Conservation (phyloP, 495 filamentous ascomycete species). For the Hypoxylon rickii region DNA sequence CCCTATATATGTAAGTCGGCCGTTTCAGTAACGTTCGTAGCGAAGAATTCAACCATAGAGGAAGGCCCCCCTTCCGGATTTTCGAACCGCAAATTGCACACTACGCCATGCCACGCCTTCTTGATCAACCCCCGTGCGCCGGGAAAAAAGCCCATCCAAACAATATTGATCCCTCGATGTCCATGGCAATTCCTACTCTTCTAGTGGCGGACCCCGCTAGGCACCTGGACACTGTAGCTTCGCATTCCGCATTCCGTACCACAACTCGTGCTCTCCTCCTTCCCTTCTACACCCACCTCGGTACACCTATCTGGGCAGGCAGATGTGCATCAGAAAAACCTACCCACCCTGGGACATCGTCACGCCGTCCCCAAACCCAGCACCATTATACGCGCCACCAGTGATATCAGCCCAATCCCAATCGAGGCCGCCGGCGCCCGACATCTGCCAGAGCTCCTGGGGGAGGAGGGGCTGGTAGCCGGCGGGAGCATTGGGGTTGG, state of each 20-base stretch:
- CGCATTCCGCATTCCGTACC: too few species aligned
- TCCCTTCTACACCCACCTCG: too few species aligned
- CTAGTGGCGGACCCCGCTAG: too few species aligned
- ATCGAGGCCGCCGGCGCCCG: constrained; percentile 96
- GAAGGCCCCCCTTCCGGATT: neutral
- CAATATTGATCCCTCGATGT: too few species aligned
- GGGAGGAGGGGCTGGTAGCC: constrained; percentile 88
- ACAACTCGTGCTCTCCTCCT: too few species aligned
- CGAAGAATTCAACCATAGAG: constrained; percentile 1
- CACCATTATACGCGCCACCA: constrained; percentile 54
- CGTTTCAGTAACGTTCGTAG: constrained; percentile 17
- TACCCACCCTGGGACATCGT: constrained; percentile 5
- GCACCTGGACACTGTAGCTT: too few species aligned
- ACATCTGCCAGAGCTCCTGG: constrained; percentile 96
- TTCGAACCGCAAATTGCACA: neutral
- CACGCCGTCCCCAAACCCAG: constrained; percentile 60
- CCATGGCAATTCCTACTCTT: too few species aligned
- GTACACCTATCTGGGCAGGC: too few species aligned
- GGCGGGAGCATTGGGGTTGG: constrained; percentile 11
- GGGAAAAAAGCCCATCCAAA: too few species aligned
- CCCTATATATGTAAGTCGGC: constrained; percentile 12
- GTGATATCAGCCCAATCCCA: constrained; percentile 98
- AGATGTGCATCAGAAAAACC: neutral
- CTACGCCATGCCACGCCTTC: too few species aligned
- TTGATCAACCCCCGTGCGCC: too few species aligned